Conservation (phyloP, 768 basidiomycete species). For the Tylopilus felleus region DNA sequence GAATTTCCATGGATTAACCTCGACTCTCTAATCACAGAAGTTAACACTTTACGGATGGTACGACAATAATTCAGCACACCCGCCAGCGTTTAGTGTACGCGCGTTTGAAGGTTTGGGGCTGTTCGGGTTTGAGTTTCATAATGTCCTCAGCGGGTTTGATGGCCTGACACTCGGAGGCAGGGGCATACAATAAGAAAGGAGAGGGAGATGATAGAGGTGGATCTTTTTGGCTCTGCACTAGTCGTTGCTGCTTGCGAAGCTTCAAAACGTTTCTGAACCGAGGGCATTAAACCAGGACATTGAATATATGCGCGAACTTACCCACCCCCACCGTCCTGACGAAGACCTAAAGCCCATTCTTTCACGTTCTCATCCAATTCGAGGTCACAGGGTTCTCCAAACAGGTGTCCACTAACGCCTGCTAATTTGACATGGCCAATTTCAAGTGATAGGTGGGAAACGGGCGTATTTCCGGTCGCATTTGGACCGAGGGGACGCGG, state of each 20-base stretch:
- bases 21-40: slow-evolving; percentile 8
- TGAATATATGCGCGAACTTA: slow-evolving; percentile 33
- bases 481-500: slow-evolving; percentile 45
- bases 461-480: slow-evolving; percentile 38
- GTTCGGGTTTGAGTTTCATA: slow-evolving; percentile 6
- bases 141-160: neutral
- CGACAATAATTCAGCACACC: slow-evolving; percentile 7
- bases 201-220: slow-evolving; percentile 3
- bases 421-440: slow-evolving; percentile 42
- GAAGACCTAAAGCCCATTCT: slow-evolving; percentile 56
- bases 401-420: slow-evolving; percentile 41
- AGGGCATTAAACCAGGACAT: neutral
- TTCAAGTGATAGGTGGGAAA: slow-evolving; percentile 49
- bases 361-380: slow-evolving; percentile 39
- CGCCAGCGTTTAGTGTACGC: slow-evolving; percentile 26
- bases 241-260: slow-evolving; percentile 38
- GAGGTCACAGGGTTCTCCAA: slow-evolving; percentile 50
- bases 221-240: slow-evolving; percentile 5
- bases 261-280: slow-evolving; percentile 42
- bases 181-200: neutral
- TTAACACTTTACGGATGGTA: neutral
- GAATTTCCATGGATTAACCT: slow-evolving; percentile 15
- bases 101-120: slow-evolving; percentile 10
- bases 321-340: slow-evolving; percentile 58
- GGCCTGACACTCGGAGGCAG: neutral